Conservation (phyloP, 495 filamentous ascomycete genomes). For the Aspergillus sclerotiicarbonarius region DNA sequence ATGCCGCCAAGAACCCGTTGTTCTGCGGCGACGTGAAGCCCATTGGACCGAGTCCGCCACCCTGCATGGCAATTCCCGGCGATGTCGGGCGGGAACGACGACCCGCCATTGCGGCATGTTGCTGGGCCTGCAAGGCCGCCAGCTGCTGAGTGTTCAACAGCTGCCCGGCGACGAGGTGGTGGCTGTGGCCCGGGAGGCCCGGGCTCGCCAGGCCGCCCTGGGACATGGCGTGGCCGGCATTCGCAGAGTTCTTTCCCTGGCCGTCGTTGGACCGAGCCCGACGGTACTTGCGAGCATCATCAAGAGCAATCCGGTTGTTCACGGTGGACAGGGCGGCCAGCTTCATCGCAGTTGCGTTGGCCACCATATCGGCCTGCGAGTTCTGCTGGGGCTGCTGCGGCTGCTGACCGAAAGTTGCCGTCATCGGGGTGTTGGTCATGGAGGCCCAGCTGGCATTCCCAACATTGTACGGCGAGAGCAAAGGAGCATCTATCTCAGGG, state of each 20-base stretch:
- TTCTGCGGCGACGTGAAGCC: conserved; percentile 87
- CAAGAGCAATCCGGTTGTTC: conserved; percentile 95
- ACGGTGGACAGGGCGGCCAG: conserved; percentile 94
- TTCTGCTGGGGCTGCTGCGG: conserved; percentile 42
- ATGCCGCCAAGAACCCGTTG: conserved; percentile 91
- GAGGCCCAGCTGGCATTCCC: conserved; percentile 95
- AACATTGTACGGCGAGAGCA: conserved; percentile 85
- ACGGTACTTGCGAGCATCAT: conserved; percentile 92
- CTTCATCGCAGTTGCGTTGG: conserved; percentile 98
- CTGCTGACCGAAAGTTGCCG: conserved; percentile 68
- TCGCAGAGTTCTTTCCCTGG: conserved; percentile 49
- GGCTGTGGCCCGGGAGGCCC: conserved; percentile 61
- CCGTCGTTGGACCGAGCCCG: conserved; percentile 88
- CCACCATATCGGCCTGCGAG: conserved; percentile 93
- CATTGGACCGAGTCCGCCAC: conserved; percentile 60
- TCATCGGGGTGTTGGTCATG: conserved; percentile 97
- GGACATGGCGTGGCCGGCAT: conserved; percentile 40
- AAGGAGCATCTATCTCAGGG: conserved; percentile 74
- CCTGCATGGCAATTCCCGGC: conserved; percentile 83
- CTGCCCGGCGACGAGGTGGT: conserved; percentile 84
- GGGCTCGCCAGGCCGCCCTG: conserved; percentile 49
- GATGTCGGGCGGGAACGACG: conserved; percentile 90
- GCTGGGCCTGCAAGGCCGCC: conserved; percentile 79
- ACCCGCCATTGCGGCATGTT: conserved; percentile 72
- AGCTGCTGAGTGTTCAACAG: conserved; percentile 81